These are phyloP conservation scores for Zymoseptoria brevis DNA, from an alignment of 2,329 filamentous ascomycete species.

Conservation along the genomic window DNA sequence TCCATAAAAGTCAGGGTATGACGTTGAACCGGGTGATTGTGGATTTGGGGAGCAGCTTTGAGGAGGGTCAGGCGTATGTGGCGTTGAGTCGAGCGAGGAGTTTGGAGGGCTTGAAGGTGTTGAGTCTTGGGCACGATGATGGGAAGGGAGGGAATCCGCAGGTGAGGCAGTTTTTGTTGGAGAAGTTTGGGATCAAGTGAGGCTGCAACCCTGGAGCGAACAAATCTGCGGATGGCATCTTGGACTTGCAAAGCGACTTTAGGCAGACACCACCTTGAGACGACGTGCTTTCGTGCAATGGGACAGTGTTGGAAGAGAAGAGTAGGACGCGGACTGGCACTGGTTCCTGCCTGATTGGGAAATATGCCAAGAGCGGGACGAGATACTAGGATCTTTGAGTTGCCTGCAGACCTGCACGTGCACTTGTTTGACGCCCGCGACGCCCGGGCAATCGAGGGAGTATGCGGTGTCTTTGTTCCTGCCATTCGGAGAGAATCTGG, in stretches of 20 bases:
- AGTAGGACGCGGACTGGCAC: background rate
- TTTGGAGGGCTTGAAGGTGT: constrained; percentile 43
- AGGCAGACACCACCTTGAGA: too few species aligned
- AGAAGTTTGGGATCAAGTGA: constrained; percentile 7
- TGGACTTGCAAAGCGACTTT: too few species aligned
- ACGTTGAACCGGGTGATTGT: constrained; percentile 53
- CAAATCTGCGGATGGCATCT: too few species aligned
- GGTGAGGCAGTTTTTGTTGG: constrained; percentile 13
- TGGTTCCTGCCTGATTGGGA: background rate
- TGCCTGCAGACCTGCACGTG: background rate
- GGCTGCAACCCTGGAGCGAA: too few species aligned
- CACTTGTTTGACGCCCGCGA: background rate
- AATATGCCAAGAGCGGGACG: background rate
- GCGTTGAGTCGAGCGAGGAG: constrained; percentile 51
- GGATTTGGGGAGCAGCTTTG: constrained; percentile 46
- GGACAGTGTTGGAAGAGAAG: background rate
- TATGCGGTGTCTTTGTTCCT: background rate
- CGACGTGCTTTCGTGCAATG: too few species aligned
- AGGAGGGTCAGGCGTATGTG: constrained; percentile 54
- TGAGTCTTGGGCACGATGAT: constrained; percentile 8
- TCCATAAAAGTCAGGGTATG: constrained; percentile 58
- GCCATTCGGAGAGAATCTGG: background rate
- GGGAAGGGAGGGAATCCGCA: constrained; percentile 15
- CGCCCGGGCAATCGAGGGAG: background rate
- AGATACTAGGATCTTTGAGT: background rate